These are phyloP conservation scores for Ramicandelaber brevisporus DNA, from an alignment of 192 early-diverging fungal genomes.

Conservation along the genomic window DNA sequence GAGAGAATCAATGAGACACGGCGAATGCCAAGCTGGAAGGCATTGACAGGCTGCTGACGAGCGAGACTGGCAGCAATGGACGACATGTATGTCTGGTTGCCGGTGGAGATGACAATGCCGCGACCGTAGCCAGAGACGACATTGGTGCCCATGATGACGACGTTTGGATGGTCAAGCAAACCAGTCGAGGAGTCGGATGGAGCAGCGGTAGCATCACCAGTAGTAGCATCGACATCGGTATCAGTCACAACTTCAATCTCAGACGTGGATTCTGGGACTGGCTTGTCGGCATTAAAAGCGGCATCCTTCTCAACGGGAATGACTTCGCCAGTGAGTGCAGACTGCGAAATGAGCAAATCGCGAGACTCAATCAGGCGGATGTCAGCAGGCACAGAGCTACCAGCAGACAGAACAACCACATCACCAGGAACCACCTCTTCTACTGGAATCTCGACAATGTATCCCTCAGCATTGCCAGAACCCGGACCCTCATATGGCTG, in stretches of 20 bases:
- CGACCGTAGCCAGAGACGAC: slow-evolving; percentile 66
- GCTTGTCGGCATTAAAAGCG: too few relatives aligned
- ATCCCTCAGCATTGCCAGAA: too few relatives aligned
- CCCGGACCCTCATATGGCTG: too few relatives aligned
- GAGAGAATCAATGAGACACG: slow-evolving; percentile 44
- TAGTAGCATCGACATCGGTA: too few relatives aligned
- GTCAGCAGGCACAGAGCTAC: slow-evolving; percentile 88
- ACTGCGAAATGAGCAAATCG: slow-evolving; percentile 74
- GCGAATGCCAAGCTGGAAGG: too few relatives aligned
- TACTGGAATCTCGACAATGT: slow-evolving; percentile 27
- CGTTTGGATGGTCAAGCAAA: too few relatives aligned
- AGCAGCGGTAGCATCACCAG: too few relatives aligned
- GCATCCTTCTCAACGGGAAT: too few relatives aligned
- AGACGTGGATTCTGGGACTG: too few relatives aligned
- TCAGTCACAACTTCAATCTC: too few relatives aligned
- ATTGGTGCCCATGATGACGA: slow-evolving; percentile 88
- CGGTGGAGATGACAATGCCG: slow-evolving; percentile 77
- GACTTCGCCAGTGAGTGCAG: too few relatives aligned
- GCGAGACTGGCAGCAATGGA: slow-evolving; percentile 82
- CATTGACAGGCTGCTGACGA: slow-evolving; percentile 83
- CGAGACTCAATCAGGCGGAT: slow-evolving; percentile 47
- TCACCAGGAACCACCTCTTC: slow-evolving; percentile 83
- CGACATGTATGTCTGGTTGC: slow-evolving; percentile 85
- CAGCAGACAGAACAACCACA: slow-evolving; percentile 58
- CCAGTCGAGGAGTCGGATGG: too few relatives aligned